Evolutionary conservation across 306 rosid species (phyloP).

Genomic region (Dalbergia cultrata): DNA sequence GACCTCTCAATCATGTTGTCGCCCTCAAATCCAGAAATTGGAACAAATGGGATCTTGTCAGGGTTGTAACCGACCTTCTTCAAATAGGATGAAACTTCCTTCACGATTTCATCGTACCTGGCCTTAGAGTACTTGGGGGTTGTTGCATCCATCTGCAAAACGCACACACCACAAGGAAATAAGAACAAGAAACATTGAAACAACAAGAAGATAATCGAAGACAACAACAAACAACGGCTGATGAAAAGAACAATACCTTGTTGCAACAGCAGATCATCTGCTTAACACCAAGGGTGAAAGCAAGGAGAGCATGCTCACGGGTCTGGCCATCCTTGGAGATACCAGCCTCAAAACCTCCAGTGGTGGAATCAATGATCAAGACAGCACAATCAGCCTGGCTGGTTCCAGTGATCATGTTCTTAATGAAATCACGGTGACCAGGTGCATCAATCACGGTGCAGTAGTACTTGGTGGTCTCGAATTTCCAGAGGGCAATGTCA

Average conservation of each 20-base stretch:
- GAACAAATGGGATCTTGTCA: conserved; percentile 6
- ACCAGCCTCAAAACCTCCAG: conserved; percentile 59
- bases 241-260: conserved; percentile 28
- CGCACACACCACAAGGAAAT: background rate
- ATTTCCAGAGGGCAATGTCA: conserved; percentile 59
- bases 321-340: conserved; percentile 61
- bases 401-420: conserved; percentile 60
- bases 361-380: conserved; percentile 52
- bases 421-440: conserved; percentile 55
- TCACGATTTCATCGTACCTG: conserved; percentile 36
- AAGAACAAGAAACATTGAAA: background rate
- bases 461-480: conserved; percentile 55
- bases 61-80: conserved; percentile 36
- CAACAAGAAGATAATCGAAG: background rate
- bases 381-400: conserved; percentile 58
- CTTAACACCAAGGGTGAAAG: conserved; percentile 59
- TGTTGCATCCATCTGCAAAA: conserved; percentile 29
- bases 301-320: conserved; percentile 59
- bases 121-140: conserved; percentile 38
- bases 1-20: conserved; percentile 37
- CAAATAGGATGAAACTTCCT: conserved; percentile 39
- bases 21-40: background rate
- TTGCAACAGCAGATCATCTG: conserved; percentile 56
- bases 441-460: conserved; percentile 59
- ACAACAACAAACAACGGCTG: background rate